phyloP scores from a whole-genome alignment of 148 eudicot genomes.

The Spergularia marina region DNA sequence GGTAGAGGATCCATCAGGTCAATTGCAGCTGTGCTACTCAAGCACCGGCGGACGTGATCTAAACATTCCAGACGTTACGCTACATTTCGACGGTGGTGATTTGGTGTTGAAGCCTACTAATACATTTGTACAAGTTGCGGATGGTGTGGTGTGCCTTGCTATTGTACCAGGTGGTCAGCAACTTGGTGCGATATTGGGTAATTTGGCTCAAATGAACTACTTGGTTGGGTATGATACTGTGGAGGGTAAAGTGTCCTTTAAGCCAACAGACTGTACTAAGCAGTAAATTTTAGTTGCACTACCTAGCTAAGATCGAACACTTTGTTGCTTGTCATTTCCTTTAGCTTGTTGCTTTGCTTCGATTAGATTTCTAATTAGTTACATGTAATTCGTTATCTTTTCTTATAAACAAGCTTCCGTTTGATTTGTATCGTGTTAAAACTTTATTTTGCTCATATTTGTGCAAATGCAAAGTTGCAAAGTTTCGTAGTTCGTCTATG shows the following conservation, averaged over 20 bases:
- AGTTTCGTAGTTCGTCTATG: no score
- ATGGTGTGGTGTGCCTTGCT: neutral
- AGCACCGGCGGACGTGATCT: neutral
- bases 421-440: no score
- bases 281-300: neutral
- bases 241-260: neutral
- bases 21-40: conserved; percentile 38
- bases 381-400: no score
- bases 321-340: no score
- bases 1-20: conserved; percentile 23
- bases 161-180: neutral
- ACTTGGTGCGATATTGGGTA: conserved; percentile 40
- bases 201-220: conserved; percentile 45
- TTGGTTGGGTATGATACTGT: conserved; percentile 50
- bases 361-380: no score
- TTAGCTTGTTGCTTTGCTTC: no score
- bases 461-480: no score
- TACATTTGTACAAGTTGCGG: conserved; percentile 14
- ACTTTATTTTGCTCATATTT: no score
- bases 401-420: no score
- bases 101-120: conserved; percentile 27
- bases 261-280: conserved; percentile 34
- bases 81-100: conserved; percentile 47
- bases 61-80: conserved; percentile 25
- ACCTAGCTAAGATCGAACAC: no score